Conservation (phyloP, 2,329 filamentous ascomycete genomes). For the Tolypocladium cylindrosporum region DNA sequence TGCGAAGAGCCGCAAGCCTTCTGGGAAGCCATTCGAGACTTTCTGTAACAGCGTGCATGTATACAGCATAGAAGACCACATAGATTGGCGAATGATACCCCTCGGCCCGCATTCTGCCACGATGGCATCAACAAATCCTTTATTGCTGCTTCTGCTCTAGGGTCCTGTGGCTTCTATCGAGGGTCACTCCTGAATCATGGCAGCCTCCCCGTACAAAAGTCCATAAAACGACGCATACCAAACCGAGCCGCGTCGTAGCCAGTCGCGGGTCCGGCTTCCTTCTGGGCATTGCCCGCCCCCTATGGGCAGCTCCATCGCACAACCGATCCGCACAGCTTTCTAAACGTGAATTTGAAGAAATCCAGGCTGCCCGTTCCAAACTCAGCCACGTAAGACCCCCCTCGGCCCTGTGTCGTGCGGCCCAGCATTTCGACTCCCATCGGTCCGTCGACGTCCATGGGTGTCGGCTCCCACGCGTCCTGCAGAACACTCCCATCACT, state of each 20-base stretch:
- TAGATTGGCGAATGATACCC: neutral
- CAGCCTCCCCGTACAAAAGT: neutral
- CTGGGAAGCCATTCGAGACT: slow-evolving; percentile 50
- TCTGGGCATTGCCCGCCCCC: neutral
- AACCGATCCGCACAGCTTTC: neutral
- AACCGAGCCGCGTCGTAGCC: neutral
- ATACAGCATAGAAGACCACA: neutral
- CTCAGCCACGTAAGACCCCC: neutral
- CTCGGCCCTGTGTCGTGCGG: neutral
- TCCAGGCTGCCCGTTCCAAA: neutral
- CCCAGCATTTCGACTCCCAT: too few relatives aligned
- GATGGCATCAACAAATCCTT: neutral
- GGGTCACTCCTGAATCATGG: neutral
- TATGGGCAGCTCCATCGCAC: neutral
- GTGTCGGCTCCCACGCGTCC: neutral
- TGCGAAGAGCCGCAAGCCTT: slow-evolving; percentile 63
- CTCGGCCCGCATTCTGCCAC: neutral
- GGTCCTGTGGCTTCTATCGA: neutral
- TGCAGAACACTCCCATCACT: neutral
- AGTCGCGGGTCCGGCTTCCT: neutral
- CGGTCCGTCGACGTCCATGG: neutral
- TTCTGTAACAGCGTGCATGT: slow-evolving; percentile 29
- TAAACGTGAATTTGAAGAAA: neutral
- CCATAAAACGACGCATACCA: neutral
- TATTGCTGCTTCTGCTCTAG: neutral